phyloP scores from a whole-genome alignment of 1,284 basidiomycete species.

The Fomitiporia mediterranea region DNA sequence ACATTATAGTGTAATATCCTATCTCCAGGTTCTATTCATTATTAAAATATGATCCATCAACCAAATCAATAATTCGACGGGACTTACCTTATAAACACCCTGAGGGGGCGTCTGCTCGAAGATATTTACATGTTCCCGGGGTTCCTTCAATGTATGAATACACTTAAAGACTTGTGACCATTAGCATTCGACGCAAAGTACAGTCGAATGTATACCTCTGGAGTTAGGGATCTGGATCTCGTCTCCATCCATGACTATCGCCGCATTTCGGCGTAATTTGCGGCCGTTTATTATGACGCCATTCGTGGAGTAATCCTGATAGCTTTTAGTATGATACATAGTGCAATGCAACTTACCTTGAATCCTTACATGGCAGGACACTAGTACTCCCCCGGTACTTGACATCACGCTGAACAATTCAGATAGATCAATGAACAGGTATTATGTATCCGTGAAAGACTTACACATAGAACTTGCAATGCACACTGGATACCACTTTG shows the following conservation, averaged over 20 bases:
- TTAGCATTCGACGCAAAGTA: neutral
- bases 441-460: slow-evolving; percentile 22
- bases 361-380: slow-evolving; percentile 63
- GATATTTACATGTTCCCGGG: slow-evolving; percentile 45
- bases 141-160: slow-evolving; percentile 48
- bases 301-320: slow-evolving; percentile 73
- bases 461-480: slow-evolving; percentile 77
- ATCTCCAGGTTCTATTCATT: slow-evolving; percentile 39
- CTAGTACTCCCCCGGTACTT: slow-evolving; percentile 64
- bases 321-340: slow-evolving; percentile 2
- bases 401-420: slow-evolving; percentile 50
- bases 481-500: slow-evolving; percentile 55
- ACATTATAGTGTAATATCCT: slow-evolving; percentile 62
- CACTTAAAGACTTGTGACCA: slow-evolving; percentile 59
- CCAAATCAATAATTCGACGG: neutral
- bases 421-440: neutral
- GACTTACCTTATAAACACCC: slow-evolving; percentile 46
- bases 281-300: slow-evolving; percentile 70
- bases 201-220: slow-evolving; percentile 38
- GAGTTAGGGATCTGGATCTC: slow-evolving; percentile 60
- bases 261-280: slow-evolving; percentile 54
- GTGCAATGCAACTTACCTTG: neutral
- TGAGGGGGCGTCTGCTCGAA: slow-evolving; percentile 61
- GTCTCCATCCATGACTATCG: slow-evolving; percentile 74
- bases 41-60: no score